A percentile compares a stretch with the other conserved stretches of the same genome.
These are phyloP conservation scores for Parathielavia hyrcaniae DNA, from an alignment of 495 filamentous ascomycete genomes.

Conservation along the genomic window DNA sequence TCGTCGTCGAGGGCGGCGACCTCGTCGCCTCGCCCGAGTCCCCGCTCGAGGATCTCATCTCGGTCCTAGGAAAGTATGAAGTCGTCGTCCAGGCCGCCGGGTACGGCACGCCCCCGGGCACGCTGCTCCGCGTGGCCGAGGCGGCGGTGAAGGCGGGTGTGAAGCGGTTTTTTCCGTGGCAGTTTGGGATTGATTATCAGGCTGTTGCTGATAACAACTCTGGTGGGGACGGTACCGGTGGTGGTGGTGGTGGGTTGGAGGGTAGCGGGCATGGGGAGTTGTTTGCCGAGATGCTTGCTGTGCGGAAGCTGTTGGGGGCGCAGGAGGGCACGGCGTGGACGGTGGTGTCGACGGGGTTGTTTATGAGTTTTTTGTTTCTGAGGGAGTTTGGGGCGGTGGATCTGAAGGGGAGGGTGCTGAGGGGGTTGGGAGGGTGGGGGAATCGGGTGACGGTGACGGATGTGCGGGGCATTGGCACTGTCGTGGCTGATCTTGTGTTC, in stretches of 20 bases:
- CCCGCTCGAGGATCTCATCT: conserved; percentile 35
- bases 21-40: conserved; percentile 39
- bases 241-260: background rate
- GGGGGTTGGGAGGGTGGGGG: conserved; percentile 52
- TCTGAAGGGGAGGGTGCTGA: conserved; percentile 32
- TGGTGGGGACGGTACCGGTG: background rate
- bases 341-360: conserved; percentile 57
- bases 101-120: conserved; percentile 46
- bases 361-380: conserved; percentile 58
- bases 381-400: conserved; percentile 52
- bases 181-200: conserved; percentile 62
- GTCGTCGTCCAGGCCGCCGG: conserved; percentile 52
- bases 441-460: conserved; percentile 52
- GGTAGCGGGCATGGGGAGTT: conserved; percentile 48
- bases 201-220: conserved; percentile 44
- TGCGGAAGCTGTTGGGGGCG: conserved; percentile 46
- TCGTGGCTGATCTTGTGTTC: conserved; percentile 49
- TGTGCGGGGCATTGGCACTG: conserved; percentile 51
- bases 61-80: conserved; percentile 43
- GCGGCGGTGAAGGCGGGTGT: conserved; percentile 47
- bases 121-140: conserved; percentile 44
- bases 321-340: conserved; percentile 48
- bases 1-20: conserved; percentile 44
- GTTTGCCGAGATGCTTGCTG: conserved; percentile 57
- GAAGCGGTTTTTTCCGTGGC: conserved; percentile 53